Conservation (phyloP, 306 rosid species). For the Abrus precatorius region DNA sequence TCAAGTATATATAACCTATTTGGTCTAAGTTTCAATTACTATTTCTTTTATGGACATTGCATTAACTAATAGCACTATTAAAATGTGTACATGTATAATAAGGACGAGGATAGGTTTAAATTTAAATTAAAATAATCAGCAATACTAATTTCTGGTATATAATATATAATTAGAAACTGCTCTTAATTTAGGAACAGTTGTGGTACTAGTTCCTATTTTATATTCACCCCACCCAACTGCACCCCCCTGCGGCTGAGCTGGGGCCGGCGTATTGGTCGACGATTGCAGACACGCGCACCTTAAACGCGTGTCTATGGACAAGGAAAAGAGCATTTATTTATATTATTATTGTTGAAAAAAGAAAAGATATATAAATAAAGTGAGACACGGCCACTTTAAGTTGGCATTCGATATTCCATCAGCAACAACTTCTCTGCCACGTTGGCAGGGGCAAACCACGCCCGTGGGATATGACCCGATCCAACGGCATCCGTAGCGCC, state of each 20-base stretch:
- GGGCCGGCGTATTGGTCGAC: slow-evolving; percentile 15
- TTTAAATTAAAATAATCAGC: slow-evolving; percentile 11
- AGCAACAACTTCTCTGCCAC: slow-evolving; percentile 59
- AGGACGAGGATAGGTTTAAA: not conserved
- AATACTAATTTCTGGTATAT: not conserved
- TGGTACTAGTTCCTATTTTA: not conserved
- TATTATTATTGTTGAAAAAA: slow-evolving; percentile 30
- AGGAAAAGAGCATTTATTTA: not conserved
- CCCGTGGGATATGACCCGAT: slow-evolving; percentile 44
- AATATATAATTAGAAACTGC: slow-evolving; percentile 20
- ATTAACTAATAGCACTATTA: not conserved
- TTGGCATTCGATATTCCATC: slow-evolving; percentile 48
- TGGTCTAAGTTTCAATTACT: slow-evolving; percentile 1
- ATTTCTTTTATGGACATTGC: not conserved
- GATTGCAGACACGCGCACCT: slow-evolving; percentile 17
- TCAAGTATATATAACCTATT: slow-evolving; percentile 2
- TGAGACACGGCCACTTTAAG: slow-evolving; percentile 51
- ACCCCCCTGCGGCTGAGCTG: slow-evolving; percentile 33
- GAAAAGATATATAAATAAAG: slow-evolving; percentile 44
- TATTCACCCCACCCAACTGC: slow-evolving; percentile 45
- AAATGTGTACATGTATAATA: not conserved
- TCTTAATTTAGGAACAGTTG: not conserved
- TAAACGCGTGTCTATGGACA: slow-evolving; percentile 4
- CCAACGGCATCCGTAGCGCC: slow-evolving; percentile 24
- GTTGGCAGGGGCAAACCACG: slow-evolving; percentile 47